Evolutionary conservation across 768 basidiomycete genomes (phyloP), one percentile per base, ranked within the genome.

Genomic region (Hysterangium stoloniferum): DNA sequence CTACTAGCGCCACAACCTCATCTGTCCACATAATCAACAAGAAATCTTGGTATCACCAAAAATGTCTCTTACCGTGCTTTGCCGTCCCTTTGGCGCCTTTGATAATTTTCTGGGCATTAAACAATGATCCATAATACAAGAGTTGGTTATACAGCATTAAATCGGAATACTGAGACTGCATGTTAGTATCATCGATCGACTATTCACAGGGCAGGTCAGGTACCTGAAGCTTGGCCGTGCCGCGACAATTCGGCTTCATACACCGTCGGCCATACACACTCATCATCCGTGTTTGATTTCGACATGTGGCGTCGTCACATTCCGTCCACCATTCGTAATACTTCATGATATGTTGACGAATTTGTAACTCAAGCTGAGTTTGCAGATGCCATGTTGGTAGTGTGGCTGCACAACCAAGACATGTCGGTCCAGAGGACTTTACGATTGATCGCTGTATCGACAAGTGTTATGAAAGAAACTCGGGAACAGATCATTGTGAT

Each of bases 321-420:
- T 85, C 68, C 1, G 78, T 84, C 87, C 88, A 94, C 1, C 82
- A 82, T 59, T 96, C 80, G 61, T 99, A 98, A 65, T 94, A 97
- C 58, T 73, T 77, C 6, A 72, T 68, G 43, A 99, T 84, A 55
- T 78, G 79, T 2, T 75, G 66, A 0, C 94, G 80, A 45, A 97
- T 86, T 58, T 94, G 90, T 1, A 76, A 68, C 61, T 98, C 94
- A 12, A 98, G 77, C 63, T 98, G 96, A 19, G 81, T 71, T 53
- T 83, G 79, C 41, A 98, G 62, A 55, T 87, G 88, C 0, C 80
- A 77, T 0, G 64, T 53, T 22, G 71, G 70, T 15, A 94, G 61
- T 1, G 64, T 55, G 2, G 68, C 63, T 28, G 73, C 64, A 63
- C 95, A 98, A 0, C 71, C 70, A 3, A 42, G 41, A 62, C 96